Base-by-base conservation (phyloP, 352 stramenopile genomes). In the Phytophthora palmivora region DNA sequence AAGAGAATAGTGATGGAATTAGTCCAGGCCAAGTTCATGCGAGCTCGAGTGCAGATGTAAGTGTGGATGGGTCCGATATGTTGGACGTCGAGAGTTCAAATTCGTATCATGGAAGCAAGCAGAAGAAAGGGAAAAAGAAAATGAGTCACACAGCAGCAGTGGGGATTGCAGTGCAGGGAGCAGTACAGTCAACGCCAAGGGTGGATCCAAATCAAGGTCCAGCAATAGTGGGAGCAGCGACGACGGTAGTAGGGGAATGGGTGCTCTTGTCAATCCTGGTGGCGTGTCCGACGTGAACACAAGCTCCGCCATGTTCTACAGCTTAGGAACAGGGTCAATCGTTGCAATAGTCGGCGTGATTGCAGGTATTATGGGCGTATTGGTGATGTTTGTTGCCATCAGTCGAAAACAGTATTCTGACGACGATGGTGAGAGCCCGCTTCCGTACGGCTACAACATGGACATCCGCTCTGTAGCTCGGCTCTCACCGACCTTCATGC, bases 311-410 rank as follows among this genome's bases (percentile, higher is more conserved):
- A 74, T 62, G 1, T 75, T 70, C 7, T 89, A 89, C 70, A 86
- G 63, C 43, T 67, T 93, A 49, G 80, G 72, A 18, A 74, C 78
- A 30, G 69, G 66, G 5, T 91, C 84, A 22, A 91, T 93, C 61
- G 43, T 90, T 48, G 88, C 79, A 18, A 87, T 93, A 50, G 71
- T 90, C 41, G 82, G 84, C 14, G 84, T 93, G 18, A 48, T 93
- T 14, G 74, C 74, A n/a, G 78, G 82, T 21, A 85, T 93, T 30
- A 62, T 67, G 33, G 78, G 77, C 8, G 74, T 90, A 34, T 39
- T 90, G 7, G 44, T 72, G 16, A 51, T 91, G 16, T 90, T 91
- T 33, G 78, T 82, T 11, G 52, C 74, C 14, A 91, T 89, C 43
- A 73, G 77, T 12, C 78, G 82, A 11, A 89, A 85, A 54, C 83